phyloP scores from a whole-genome alignment of 345 rosid species.

The Eucalyptus sp. region DNA sequence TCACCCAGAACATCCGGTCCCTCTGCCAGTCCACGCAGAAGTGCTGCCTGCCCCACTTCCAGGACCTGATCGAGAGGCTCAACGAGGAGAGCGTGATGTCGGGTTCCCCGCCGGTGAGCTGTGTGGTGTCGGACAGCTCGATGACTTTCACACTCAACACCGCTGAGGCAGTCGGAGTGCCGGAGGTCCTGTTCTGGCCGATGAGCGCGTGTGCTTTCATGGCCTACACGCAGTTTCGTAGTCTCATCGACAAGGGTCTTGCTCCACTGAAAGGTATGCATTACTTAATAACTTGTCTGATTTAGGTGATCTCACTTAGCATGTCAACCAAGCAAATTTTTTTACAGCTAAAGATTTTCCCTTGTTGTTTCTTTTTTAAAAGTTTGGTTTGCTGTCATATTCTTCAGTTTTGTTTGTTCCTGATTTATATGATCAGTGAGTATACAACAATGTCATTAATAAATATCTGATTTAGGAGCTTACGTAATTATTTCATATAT shows the following conservation, averaged over 20 bases:
- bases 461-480: not conserved
- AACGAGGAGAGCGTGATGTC: not conserved
- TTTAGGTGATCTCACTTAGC: not conserved
- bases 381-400: not conserved
- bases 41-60: conserved; percentile 15
- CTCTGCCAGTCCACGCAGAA: conserved; percentile 19
- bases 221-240: conserved; percentile 3
- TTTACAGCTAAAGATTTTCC: not conserved
- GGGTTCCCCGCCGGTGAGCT: conserved; percentile 12
- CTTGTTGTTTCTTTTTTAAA: no score
- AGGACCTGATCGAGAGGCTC: conserved; percentile 10
- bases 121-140: conserved; percentile 28
- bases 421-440: not conserved
- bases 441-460: not conserved
- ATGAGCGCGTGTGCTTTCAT: conserved; percentile 24
- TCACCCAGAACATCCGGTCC: conserved; percentile 30
- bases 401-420: not conserved
- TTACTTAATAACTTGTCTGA: not conserved
- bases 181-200: conserved; percentile 26
- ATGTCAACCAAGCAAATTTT: not conserved
- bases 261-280: conserved; percentile 30
- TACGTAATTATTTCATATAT: not conserved
- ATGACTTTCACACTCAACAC: conserved; percentile 32
- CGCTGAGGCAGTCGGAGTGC: conserved; percentile 21
- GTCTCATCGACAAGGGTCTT: conserved; percentile 16